Evolutionary conservation across 805 yeast species (phyloP), one percentile per base, ranked within the genome.

Genomic region (Lipomyces chichibuensis): DNA sequence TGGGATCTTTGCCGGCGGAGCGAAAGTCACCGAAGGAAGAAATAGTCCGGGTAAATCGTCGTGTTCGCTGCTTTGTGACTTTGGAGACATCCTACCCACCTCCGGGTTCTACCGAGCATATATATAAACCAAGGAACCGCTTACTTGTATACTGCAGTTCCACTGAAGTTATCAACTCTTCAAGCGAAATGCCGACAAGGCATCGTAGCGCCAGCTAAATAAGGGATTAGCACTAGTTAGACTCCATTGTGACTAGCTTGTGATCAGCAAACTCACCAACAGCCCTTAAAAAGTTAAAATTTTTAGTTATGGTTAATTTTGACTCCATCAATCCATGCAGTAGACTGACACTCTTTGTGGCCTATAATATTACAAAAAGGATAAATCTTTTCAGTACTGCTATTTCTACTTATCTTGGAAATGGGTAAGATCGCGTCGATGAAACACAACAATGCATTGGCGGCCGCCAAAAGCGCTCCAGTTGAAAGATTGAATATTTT

Each of bases 401-500:
- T 43, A 5, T 6, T 43, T 37, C 17, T 13, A 37, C 13, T 13
- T 37, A 7, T n/a, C 49, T 52, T 3, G 25, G 59, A 25, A 32
- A 71, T 71, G 74, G 74, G 74, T 55, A 71, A 71, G 60, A 58
- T 55, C 8, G 43, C 64, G 13, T 49, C 69, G 25, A 8, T 59
- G 55, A 66, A 65, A 46, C 46, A 61, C 14, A 63, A 59, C 25
- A 55, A 64, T 14, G 53, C 88, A 86, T 92, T 88, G 85, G 35
- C 87, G 85, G 74, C 89, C 6, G 62, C 60, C 53, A 46, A 46
- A 4, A 58, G 29, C 5, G 56, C 52, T 14, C 59, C 66, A 1
- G 33, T 52, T 29, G 70, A 63, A 25, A 54, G 68, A 4, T 51
- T 69, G 27, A 69, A 67, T 39, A 65, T 95, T 49, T 95, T 95